Conservation (phyloP, 805 yeast species). For the Myxozyma melibiosi region DNA sequence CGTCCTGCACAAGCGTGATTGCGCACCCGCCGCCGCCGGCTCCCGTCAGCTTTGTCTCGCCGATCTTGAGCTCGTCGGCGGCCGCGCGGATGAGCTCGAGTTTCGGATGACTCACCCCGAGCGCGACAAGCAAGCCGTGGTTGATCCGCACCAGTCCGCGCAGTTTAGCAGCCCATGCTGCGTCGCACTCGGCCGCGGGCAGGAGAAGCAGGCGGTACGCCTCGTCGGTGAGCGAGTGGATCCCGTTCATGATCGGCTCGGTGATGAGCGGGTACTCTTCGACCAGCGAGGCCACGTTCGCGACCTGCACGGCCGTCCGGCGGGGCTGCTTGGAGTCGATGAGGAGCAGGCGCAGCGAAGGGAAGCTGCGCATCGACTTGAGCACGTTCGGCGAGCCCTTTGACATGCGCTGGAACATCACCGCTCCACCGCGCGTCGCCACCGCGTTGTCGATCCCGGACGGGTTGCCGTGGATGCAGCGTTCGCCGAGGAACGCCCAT, state of each 20-base stretch:
- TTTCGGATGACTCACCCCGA: slow-evolving; percentile 94
- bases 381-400: slow-evolving; percentile 24
- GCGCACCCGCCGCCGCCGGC: slow-evolving; percentile 99
- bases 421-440: slow-evolving; percentile 95
- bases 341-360: slow-evolving; percentile 69
- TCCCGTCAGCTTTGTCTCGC: slow-evolving; percentile 92
- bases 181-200: slow-evolving; percentile 42
- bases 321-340: slow-evolving; percentile 89
- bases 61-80: slow-evolving; percentile 66
- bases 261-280: slow-evolving; percentile 57
- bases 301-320: slow-evolving; percentile 80
- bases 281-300: slow-evolving; percentile 64
- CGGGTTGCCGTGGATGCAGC: slow-evolving; percentile 94
- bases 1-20: slow-evolving; percentile 67
- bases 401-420: slow-evolving; percentile 67
- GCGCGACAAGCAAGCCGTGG: slow-evolving; percentile 80
- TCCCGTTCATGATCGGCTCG: slow-evolving; percentile 66
- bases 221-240: slow-evolving; percentile 70
- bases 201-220: slow-evolving; percentile 63
- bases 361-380: slow-evolving; percentile 51
- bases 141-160: slow-evolving; percentile 72
- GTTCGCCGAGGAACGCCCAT: slow-evolving; percentile 93
- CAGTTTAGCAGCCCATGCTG: slow-evolving; percentile 42
- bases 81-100: slow-evolving; percentile 71
- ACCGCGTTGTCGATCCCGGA: slow-evolving; percentile 97